Percentiles rank a stretch among this genome's conserved stretches.
These are phyloP conservation scores for Phylloporus arenicola DNA, from an alignment of 768 basidiomycete species.

Conservation along the genomic window DNA sequence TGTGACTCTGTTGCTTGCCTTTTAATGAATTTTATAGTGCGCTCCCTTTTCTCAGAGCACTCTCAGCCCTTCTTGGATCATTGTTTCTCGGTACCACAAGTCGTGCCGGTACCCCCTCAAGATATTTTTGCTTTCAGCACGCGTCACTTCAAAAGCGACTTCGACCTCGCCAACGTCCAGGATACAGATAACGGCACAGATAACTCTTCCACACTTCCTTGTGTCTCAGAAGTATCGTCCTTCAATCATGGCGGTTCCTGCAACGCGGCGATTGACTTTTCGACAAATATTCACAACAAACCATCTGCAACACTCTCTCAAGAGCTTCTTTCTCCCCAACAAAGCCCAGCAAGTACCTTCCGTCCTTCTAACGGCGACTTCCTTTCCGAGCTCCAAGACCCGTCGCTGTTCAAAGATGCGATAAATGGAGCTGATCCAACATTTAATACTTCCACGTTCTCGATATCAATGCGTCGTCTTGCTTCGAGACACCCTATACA, in stretches of 20 bases:
- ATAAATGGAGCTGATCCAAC: constrained; percentile 8
- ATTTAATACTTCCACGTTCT: constrained; percentile 15
- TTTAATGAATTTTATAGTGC: constrained; percentile 15
- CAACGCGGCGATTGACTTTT: background rate
- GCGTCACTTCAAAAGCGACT: constrained; percentile 13
- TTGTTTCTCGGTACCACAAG: constrained; percentile 1
- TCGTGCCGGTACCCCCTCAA: constrained; percentile 2
- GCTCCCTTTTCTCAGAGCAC: constrained; percentile 22
- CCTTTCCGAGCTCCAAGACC: constrained; percentile 12
- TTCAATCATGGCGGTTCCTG: background rate
- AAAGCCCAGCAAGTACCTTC: background rate
- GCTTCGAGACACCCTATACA: constrained; percentile 27
- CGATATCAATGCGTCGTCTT: constrained; percentile 30
- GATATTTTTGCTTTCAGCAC: constrained; percentile 8
- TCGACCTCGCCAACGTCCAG: constrained; percentile 6
- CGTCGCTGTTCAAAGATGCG: constrained; percentile 11
- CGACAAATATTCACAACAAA: constrained; percentile 7
- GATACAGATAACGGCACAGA: background rate
- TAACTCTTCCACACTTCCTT: constrained; percentile 3
- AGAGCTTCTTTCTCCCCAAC: constrained; percentile 9
- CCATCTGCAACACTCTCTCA: constrained; percentile 3
- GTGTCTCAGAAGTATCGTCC: constrained; percentile 4
- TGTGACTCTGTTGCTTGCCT: background rate
- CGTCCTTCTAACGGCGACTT: constrained; percentile 5
- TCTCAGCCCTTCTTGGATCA: constrained; percentile 12